Base-by-base conservation (phyloP, 1,284 basidiomycete genomes). In the Moesziomyces parantarcticus region DNA sequence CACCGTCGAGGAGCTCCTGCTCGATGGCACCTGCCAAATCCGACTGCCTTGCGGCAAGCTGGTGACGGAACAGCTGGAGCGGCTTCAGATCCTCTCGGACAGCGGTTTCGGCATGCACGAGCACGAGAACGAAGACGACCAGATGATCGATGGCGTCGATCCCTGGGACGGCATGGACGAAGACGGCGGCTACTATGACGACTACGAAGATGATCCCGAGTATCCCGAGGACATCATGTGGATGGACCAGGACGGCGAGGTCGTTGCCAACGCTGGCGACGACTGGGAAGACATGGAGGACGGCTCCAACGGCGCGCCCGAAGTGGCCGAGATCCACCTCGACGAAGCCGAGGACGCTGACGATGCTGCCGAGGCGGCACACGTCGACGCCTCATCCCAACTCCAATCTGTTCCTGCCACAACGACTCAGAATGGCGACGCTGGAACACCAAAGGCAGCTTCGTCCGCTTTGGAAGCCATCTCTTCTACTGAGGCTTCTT, bases 11-110 rank as follows among this genome's bases (percentile, higher is more conserved):
- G 80, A 84, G 34, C 76, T 86, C 10, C 64, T 83, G 14, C 73
- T 84, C 36, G 84, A 86, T 49, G 86, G 86, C 3, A 73, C 44
- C 1, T 78, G 85, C 42, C 71, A 67, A 5, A 78, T 87, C 10
- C 67, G 74, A 44, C 49, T 86, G 52, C 82, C 85, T 39, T 60
- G 55, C 44, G 85, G 64, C 48, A 63, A 79, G 9, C 78, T 58
- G 25, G 77, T 83, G 20, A 61, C 68, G 0, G 53, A 78, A 20
- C 72, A 73, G 16, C 45, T 76, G 21, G 71, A 76, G 3, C 71
- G 78, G 26, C 59, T 83, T 14, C 57, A 61, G 44, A 61, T 77
- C 26, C 50, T 77, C 14, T 59, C 54, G 25, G 66, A 79, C 22
- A 58, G 66, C 11, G 58, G 61, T 10, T 72, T 58, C n/a, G 68